A percentile compares a stretch with the other conserved stretches of the same genome.
These are phyloP conservation scores for Phytopythium litorale DNA, from an alignment of 352 stramenopile species.

Conservation along the genomic window DNA sequence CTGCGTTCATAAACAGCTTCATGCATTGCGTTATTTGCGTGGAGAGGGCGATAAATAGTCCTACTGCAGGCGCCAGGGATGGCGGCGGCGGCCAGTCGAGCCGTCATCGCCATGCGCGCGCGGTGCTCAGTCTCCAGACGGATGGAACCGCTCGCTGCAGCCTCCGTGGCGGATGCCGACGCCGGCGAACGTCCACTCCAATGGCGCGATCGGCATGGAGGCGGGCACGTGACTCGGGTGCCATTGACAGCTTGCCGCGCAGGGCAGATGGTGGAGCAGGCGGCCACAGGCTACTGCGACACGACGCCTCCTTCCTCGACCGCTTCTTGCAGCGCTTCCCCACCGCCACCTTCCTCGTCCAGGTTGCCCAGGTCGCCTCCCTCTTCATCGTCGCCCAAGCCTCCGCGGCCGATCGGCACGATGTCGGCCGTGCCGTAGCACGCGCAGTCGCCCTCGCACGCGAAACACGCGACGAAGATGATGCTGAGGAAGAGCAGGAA, in stretches of 20 bases:
- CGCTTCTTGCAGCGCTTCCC: constrained; percentile 9
- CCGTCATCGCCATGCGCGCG: no score
- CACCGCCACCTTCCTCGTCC: constrained; percentile 21
- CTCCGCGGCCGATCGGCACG: constrained; percentile 34
- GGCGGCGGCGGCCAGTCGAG: no score
- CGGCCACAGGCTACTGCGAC: not conserved
- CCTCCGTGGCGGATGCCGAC: no score
- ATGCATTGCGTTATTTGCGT: constrained; percentile 1
- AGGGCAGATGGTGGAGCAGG: not conserved
- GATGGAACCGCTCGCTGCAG: no score
- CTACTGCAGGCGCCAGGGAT: no score
- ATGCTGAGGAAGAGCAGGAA: constrained; percentile 77
- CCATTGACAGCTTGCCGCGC: not conserved
- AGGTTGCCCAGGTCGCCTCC: constrained; percentile 19
- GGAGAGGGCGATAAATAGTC: no score
- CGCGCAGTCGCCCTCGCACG: constrained; percentile 69
- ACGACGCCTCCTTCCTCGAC: constrained; percentile 3
- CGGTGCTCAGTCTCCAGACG: no score
- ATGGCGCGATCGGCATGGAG: no score
- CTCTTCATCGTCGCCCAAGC: constrained; percentile 14
- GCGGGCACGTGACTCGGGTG: no score
- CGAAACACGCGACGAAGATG: constrained; percentile 75
- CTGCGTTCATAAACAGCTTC: constrained; percentile 1
- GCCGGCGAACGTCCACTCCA: no score
- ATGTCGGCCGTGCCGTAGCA: constrained; percentile 74